Base-by-base conservation (phyloP, 1,284 basidiomycete genomes). In the Pseudozyma pruni region DNA sequence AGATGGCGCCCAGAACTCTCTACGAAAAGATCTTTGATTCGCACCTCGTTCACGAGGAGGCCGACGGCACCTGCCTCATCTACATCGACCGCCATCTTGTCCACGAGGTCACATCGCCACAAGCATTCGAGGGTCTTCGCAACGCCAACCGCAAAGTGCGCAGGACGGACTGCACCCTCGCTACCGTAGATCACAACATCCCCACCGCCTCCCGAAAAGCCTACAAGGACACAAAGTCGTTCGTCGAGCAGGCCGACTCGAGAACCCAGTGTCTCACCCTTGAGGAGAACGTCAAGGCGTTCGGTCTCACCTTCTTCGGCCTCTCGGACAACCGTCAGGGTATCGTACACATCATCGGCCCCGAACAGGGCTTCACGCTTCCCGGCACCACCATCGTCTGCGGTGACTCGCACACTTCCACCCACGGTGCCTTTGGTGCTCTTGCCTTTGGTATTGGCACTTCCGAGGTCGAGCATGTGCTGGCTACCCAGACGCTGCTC, bases 101-200 rank as follows among this genome's bases (percentile, higher is more conserved):
- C 13, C 79, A 81, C 70, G 79, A 81, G 58, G 79, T 81, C 31
- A 81, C 79, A 17, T 80, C 79, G 53, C 79, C 79, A 32, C 79
- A 81, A 52, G 76, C 79, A 7, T 81, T 81, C 45, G 79, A 81
- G 53, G 79, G 79, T 39, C 72, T 81, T 13, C 73, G 79, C 44
- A 69, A 75, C 48, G 76, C 78, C 31, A 56, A 62, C 38, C 71
- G 79, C 14, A 53, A 49, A 19, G 79, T 81, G 27, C 78, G 79
- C 38, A 58, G 79, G 20, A 67, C 74, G 22, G 80, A 81, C 63
- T 81, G 77, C 73, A 81, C 79, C 17, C 75, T 81, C 33, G 80
- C 79, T 45, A 81, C 80, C 33, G 77, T 81, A 27, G 80, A 81
- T 55, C 80, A 81, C 77, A 80, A 79, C 59, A 80, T 81, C 52